Evolutionary conservation across 129 eudicot species (phyloP).

Genomic region (Lactuca saligna): DNA sequence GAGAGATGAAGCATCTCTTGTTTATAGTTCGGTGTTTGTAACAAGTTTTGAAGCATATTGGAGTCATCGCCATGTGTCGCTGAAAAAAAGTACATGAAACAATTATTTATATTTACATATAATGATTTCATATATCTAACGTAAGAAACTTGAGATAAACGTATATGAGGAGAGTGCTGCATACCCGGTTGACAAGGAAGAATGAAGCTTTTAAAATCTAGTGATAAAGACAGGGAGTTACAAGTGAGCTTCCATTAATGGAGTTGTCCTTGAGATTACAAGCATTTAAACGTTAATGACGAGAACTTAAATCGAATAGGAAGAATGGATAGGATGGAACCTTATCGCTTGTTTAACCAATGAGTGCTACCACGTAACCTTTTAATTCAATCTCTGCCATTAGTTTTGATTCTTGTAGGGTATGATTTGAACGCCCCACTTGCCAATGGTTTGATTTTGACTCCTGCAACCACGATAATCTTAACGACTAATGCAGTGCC

Average conservation of each 20-base stretch:
- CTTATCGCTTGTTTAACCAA: slow-evolving; percentile 33
- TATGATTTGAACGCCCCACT: neutral
- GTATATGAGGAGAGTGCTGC: neutral
- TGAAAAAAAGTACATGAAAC: slow-evolving; percentile 13
- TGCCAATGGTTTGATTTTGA: slow-evolving; percentile 16
- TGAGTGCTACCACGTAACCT: slow-evolving; percentile 29
- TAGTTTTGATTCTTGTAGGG: slow-evolving; percentile 31
- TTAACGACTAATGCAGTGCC: neutral
- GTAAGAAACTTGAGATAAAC: neutral
- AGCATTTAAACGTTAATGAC: slow-evolving; percentile 23
- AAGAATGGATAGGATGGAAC: slow-evolving; percentile 23
- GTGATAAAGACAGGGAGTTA: slow-evolving; percentile 18
- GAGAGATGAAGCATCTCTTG: too few species aligned
- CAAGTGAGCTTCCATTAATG: slow-evolving; percentile 33
- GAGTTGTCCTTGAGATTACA: slow-evolving; percentile 1
- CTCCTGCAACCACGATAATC: neutral
- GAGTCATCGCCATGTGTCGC: slow-evolving; percentile 50
- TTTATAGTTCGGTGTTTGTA: slow-evolving; percentile 30
- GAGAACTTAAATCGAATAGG: slow-evolving; percentile 3
- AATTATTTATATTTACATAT: slow-evolving; percentile 1
- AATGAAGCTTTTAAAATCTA: neutral
- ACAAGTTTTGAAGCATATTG: slow-evolving; percentile 42
- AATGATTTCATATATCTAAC: neutral
- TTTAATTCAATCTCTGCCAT: slow-evolving; percentile 11
- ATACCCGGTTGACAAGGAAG: slow-evolving; percentile 21